Conservation (phyloP, 2,329 filamentous ascomycete species). For the Talaromyces verruculosus region DNA sequence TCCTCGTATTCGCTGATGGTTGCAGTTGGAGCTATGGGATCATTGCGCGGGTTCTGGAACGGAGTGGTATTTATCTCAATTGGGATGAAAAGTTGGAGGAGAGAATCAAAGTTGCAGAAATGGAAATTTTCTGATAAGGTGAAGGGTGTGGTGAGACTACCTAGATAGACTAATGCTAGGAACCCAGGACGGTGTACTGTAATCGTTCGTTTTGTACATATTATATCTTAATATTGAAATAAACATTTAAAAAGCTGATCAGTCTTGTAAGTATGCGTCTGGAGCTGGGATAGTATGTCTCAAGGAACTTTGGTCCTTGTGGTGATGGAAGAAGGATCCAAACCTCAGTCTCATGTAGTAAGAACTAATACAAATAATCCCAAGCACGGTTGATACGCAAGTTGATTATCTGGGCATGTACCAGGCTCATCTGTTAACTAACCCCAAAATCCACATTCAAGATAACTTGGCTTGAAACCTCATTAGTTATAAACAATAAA, state of each 20-base stretch:
- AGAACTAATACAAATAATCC: neutral
- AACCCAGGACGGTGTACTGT: neutral
- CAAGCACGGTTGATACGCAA: no score
- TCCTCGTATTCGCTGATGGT: conserved; percentile 34
- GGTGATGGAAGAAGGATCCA: neutral
- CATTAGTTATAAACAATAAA: neutral
- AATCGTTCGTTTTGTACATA: neutral
- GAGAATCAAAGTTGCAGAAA: neutral
- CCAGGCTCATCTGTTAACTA: neutral
- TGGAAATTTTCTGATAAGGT: neutral
- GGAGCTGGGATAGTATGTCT: neutral
- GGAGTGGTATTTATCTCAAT: conserved; percentile 41
- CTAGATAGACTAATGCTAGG: neutral
- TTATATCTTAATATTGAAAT: neutral
- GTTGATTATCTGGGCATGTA: neutral
- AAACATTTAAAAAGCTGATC: neutral
- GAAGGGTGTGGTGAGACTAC: neutral
- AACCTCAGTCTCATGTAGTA: neutral
- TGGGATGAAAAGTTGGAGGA: conserved; percentile 37
- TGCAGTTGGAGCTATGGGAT: conserved; percentile 37
- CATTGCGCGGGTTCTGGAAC: conserved; percentile 42
- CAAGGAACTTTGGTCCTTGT: neutral
- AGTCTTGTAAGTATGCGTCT: neutral
- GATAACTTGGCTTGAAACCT: neutral
- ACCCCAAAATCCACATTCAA: neutral